Percentiles rank a stretch among this genome's conserved stretches.
Conservation (phyloP, 108 stramenopile genomes). For the Poteriospumella lacustris region DNA sequence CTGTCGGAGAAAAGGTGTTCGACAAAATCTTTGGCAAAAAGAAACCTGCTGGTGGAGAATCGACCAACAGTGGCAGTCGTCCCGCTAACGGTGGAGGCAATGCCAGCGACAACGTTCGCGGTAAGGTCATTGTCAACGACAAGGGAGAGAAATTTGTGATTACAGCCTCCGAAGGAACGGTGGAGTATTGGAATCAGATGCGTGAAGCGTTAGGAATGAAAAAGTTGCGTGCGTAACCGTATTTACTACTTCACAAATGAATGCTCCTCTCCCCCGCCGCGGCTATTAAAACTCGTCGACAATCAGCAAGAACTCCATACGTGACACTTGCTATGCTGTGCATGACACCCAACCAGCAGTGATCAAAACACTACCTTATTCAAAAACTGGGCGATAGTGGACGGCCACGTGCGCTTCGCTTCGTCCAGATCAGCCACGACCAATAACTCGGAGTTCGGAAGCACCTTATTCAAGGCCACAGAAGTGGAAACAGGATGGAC, state of each 20-base stretch:
- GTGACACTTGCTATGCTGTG: too few relatives aligned
- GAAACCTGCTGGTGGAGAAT: not conserved
- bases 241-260: too few relatives aligned
- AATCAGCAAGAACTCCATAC: too few relatives aligned
- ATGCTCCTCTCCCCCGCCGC: too few relatives aligned
- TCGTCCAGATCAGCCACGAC: not conserved
- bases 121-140: not conserved
- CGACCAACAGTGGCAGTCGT: not conserved
- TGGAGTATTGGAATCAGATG: conserved; percentile 50
- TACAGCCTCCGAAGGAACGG: conserved; percentile 25
- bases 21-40: conserved; percentile 17
- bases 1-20: not conserved
- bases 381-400: not conserved
- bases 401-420: not conserved
- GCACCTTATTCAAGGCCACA: not conserved
- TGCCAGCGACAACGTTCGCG: too few relatives aligned
- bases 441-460: not conserved
- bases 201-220: conserved; percentile 50
- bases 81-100: too few relatives aligned
- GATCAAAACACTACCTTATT: too few relatives aligned
- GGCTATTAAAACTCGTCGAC: too few relatives aligned
- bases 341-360: too few relatives aligned
- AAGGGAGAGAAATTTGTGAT: conserved; percentile 12
- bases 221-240: too few relatives aligned
- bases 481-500: not conserved